Evolutionary conservation across 352 stramenopile genomes (phyloP), one percentile per base, ranked within the genome.

Genomic region (Stramenopiles sp.): DNA sequence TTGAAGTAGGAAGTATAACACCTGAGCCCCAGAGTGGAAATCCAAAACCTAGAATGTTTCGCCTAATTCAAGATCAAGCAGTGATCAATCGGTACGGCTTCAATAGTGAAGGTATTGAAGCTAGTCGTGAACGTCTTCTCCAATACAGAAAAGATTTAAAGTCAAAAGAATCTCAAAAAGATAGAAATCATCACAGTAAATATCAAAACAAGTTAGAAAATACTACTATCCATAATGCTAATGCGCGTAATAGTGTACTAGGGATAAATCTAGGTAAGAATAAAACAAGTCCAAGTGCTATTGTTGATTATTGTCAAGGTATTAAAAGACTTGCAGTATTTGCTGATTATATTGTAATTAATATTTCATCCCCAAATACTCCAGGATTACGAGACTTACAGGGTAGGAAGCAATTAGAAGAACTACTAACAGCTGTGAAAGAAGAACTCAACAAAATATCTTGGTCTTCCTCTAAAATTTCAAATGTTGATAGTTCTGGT

Each of bases 61-160:
- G 76, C n/a, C 49, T 94, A 22, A 40, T 51, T 1, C 73, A 93
- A 48, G 76, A 96, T 52, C 47, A 56, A 12, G 80, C 58, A 3
- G 70, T 96, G 21, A 91, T 96, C 53, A 96, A 96, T 50, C 64
- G 79, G 42, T 94, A 91, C 56, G 83, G 78, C 26, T 96, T 96
- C 55, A 96, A 96, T 62, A 87, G 65, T 47, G 52, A 74, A 18
- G 81, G 81, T 0, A 45, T 80, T 2, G 61, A 71, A 10, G 48
- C 48, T 8, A 76, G 90, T 0, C 48, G 59, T n/a, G 46, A 55
- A 15, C 50, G 64, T 7, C 53, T 86, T 0, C 45, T 66, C 18
- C 40, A 19, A 8, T 78, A 73, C 44, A 47, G n/a, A 15, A 6
- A n/a, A 18, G 19, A n/a, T 28, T n/a, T n/a, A n/a, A n/a, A n/a